Conservation (phyloP, 2,329 filamentous ascomycete species). For the Aspergillus ruber region DNA sequence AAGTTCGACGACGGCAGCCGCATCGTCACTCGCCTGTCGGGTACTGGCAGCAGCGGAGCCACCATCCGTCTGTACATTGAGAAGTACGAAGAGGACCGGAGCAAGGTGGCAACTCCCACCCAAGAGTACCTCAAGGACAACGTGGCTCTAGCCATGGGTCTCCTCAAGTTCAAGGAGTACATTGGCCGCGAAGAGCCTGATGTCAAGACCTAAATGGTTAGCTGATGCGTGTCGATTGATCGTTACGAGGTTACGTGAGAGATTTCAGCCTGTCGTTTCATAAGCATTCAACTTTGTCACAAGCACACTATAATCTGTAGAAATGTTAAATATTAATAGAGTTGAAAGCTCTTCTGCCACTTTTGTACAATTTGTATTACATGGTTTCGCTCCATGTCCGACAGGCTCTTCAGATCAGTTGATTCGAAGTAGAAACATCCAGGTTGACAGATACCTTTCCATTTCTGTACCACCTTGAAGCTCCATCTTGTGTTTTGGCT, state of each 20-base stretch:
- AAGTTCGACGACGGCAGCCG: constrained; percentile 92
- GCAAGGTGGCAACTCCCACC: constrained; percentile 71
- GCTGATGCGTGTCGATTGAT: not conserved
- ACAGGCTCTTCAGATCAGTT: too few species aligned
- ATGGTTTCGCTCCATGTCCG: too few species aligned
- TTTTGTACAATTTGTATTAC: too few species aligned
- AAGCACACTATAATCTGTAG: too few species aligned
- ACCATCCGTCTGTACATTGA: constrained; percentile 97
- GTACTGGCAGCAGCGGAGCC: constrained; percentile 88
- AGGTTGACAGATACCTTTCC: too few species aligned
- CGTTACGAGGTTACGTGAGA: constrained; percentile 2
- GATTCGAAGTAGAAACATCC: too few species aligned
- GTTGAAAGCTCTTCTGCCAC: too few species aligned
- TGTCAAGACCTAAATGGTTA: constrained; percentile 70
- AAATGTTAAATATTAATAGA: too few species aligned
- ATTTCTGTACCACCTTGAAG: too few species aligned
- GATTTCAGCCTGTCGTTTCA: too few species aligned
- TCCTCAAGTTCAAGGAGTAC: constrained; percentile 90
- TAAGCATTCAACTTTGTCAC: too few species aligned
- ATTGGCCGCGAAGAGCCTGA: constrained; percentile 89
- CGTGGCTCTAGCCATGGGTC: constrained; percentile 73
- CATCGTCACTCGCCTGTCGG: constrained; percentile 89
- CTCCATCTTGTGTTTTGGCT: too few species aligned
- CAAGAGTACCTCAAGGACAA: constrained; percentile 92
- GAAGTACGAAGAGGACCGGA: constrained; percentile 79